These are phyloP conservation scores for Backusella psychrophila DNA, from an alignment of 192 early-diverging fungal species.

Conservation along the genomic window DNA sequence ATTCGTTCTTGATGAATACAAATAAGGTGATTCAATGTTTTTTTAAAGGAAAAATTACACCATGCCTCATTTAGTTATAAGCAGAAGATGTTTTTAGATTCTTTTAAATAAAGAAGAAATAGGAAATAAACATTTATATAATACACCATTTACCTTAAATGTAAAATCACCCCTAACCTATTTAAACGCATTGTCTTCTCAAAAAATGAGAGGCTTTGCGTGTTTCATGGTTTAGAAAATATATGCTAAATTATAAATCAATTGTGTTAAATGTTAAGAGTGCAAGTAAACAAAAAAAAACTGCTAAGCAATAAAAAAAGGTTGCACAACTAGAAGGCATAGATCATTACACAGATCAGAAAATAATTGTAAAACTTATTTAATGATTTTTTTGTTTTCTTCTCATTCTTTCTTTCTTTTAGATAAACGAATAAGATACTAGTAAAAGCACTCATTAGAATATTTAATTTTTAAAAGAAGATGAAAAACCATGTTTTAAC, in stretches of 20 bases:
- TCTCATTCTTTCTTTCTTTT: not conserved
- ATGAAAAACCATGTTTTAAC: not conserved
- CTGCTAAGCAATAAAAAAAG: not conserved
- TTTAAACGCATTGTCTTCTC: not conserved
- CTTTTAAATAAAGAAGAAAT: not conserved
- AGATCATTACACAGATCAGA: not conserved
- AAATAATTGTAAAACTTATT: too few relatives aligned
- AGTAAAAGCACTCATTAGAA: not conserved
- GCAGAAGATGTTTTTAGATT: not conserved
- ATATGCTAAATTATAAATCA: not conserved
- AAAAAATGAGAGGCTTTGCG: not conserved
- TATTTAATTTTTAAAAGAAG: not conserved
- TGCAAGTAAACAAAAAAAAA: not conserved
- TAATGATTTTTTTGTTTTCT: not conserved
- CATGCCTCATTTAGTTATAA: not conserved
- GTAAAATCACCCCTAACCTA: not conserved
- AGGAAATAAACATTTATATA: not conserved
- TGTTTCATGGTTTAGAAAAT: not conserved
- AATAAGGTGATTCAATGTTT: too few relatives aligned
- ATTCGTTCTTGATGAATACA: too few relatives aligned
- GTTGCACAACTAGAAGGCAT: not conserved
- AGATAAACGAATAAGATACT: not conserved
- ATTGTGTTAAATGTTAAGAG: not conserved
- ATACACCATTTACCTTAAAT: not conserved
- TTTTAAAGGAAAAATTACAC: not conserved